Conservation (phyloP, 2,329 filamentous ascomycete species). For the Emergomyces africanus region DNA sequence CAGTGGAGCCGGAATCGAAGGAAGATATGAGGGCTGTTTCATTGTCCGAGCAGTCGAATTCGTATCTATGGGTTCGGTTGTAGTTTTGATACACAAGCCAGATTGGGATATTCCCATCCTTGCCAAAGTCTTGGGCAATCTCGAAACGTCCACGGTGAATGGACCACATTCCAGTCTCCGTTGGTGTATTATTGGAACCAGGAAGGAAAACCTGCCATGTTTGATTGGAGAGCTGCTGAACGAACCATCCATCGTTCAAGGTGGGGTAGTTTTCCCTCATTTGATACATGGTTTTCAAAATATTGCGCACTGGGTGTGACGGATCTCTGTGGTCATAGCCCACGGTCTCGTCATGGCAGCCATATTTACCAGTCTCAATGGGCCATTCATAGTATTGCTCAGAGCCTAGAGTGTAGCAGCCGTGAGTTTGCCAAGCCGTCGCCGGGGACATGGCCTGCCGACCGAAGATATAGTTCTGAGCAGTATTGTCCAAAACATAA, state of each 20-base stretch:
- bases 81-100: conserved; percentile 36
- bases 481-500: conserved; percentile 52
- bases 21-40: conserved; percentile 43
- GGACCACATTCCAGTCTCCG: conserved; percentile 50
- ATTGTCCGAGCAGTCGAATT: conserved; percentile 43
- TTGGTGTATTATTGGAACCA: conserved; percentile 40
- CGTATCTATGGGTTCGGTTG: conserved; percentile 39
- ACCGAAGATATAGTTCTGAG: conserved; percentile 52
- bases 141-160: conserved; percentile 40
- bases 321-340: conserved; percentile 51
- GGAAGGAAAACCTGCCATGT: conserved; percentile 39
- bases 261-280: conserved; percentile 44
- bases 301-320: conserved; percentile 47
- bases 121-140: conserved; percentile 39
- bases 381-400: conserved; percentile 48
- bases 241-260: conserved; percentile 46
- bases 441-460: conserved; percentile 50
- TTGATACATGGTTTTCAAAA: conserved; percentile 50
- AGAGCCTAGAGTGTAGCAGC: conserved; percentile 46
- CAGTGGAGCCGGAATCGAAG: conserved; percentile 40
- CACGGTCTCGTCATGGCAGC: conserved; percentile 45
- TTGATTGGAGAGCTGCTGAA: conserved; percentile 45
- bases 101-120: conserved; percentile 31
- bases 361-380: conserved; percentile 39
- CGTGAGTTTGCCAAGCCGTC: conserved; percentile 51